These are phyloP conservation scores for Mesembryanthemum crystallinum DNA, from an alignment of 148 eudicot genomes.

Conservation along the genomic window DNA sequence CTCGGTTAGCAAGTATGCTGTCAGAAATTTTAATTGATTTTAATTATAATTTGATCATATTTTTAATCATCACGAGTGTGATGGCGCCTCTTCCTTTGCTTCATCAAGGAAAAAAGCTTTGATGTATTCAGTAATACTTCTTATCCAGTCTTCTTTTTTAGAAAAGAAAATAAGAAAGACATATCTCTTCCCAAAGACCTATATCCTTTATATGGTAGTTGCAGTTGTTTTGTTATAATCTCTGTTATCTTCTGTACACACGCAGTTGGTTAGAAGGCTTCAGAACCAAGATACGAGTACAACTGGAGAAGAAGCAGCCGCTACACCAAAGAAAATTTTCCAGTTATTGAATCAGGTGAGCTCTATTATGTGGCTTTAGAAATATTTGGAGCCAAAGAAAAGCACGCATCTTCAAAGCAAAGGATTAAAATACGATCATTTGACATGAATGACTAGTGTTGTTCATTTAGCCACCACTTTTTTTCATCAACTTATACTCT, in stretches of 20 bases:
- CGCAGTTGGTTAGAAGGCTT: slow-evolving; percentile 77
- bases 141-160: not conserved
- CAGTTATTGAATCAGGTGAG: slow-evolving; percentile 85
- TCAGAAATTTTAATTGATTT: not conserved
- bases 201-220: not conserved
- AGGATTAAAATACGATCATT: not conserved
- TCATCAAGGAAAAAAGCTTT: not conserved
- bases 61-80: not conserved
- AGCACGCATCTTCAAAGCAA: not conserved
- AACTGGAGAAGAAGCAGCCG: slow-evolving; percentile 54
- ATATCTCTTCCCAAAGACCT: not conserved
- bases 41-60: not conserved
- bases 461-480: not conserved
- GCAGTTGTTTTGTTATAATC: not conserved
- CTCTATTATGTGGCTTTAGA: not conserved
- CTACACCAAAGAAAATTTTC: slow-evolving; percentile 70
- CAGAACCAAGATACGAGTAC: slow-evolving; percentile 53
- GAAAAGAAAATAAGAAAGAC: not conserved
- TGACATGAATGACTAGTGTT: not conserved
- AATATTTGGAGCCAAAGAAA: not conserved
- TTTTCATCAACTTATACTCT: too few species aligned
- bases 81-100: not conserved
- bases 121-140: not conserved
- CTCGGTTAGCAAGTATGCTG: not conserved
- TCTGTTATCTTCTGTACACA: slow-evolving; percentile 8